Evolutionary conservation across 768 basidiomycete genomes (phyloP), one percentile per base, ranked within the genome.

Genomic region (Boletales sp.): DNA sequence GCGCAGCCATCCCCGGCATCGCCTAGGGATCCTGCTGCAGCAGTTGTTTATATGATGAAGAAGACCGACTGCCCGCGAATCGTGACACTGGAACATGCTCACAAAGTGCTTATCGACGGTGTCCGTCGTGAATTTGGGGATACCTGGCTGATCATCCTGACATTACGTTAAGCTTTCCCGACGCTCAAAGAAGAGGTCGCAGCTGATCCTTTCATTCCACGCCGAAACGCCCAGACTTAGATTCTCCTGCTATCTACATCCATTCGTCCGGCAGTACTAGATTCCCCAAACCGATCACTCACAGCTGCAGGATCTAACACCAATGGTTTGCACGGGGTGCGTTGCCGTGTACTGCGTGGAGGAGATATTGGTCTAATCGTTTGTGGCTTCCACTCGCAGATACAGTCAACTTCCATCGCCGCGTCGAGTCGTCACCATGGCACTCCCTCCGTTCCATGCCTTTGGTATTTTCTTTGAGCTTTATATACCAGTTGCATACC

Each of bases 241-340:
- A 58, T 43, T 41, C 39, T 21, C 48, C 55, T 2, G 55, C 48
- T 0, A 41, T 64, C 19, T 64, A 64, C 10, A 19, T 55, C 9
- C 59, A 58, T 8, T 63, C 62, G 3, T 63, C 55, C 0, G 62
- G 77, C 10, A 78, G 74, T 37, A 77, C 78, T 0, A 77, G 77
- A 5, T 62, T 74, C 37, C 77, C 78, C 0, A 78, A 76, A 51
- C 56, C 73, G 4, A 71, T 80, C 28, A 49, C 65, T 1, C 61
- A 70, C 21, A 69, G 63, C 1, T 64, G 71, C 45, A 58, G 55
- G 21, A 56, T 57, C 3, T 46, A 74, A 17, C 45, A 64, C 2
- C 62, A 74, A 34, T 72, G 74, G 69, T 56, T 64, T 18, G 41
- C 51, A 3, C 60, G 68, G 17, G 54, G 74, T 76, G 56, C 50